Evolutionary conservation across 495 filamentous ascomycete species (phyloP).

Genomic region (Penicillium waksmanii): DNA sequence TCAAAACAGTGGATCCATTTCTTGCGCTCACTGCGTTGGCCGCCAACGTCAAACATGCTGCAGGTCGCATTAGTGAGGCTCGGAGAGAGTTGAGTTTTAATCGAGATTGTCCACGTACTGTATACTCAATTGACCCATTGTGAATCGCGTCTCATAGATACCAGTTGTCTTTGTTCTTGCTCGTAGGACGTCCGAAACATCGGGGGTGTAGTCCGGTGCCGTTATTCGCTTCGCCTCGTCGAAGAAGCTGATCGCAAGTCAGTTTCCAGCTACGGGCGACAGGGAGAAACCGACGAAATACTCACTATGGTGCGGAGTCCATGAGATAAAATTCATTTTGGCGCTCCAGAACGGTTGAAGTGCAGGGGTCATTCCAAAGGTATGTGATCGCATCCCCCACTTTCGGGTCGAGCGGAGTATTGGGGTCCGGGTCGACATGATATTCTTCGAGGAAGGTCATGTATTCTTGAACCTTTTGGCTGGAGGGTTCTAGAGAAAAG

Average conservation of each 20-base stretch:
- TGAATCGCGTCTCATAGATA: slow-evolving; percentile 97
- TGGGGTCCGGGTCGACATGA: slow-evolving; percentile 85
- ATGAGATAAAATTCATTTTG: slow-evolving; percentile 98
- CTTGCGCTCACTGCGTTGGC: slow-evolving; percentile 94
- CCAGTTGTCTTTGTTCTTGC: slow-evolving; percentile 99
- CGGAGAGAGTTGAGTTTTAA: neutral
- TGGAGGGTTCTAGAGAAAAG: slow-evolving; percentile 77
- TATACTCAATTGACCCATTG: slow-evolving; percentile 97
- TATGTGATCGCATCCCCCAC: slow-evolving; percentile 82
- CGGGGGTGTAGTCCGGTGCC: slow-evolving; percentile 82
- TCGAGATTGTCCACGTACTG: slow-evolving; percentile 67
- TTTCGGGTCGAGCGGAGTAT: slow-evolving; percentile 73
- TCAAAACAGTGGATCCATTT: slow-evolving; percentile 99
- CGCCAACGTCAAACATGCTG: slow-evolving; percentile 99
- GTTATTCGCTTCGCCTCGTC: slow-evolving; percentile 88
- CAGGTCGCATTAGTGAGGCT: slow-evolving; percentile 21
- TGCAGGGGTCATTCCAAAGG: slow-evolving; percentile 88
- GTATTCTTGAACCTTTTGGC: slow-evolving; percentile 70
- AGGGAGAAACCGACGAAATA: slow-evolving; percentile 12
- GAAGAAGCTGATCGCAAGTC: slow-evolving; percentile 72
- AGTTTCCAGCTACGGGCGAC: slow-evolving; percentile 4
- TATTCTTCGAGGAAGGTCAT: slow-evolving; percentile 84
- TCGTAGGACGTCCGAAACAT: slow-evolving; percentile 89
- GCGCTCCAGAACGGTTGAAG: slow-evolving; percentile 83
- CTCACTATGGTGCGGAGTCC: slow-evolving; percentile 98